phyloP scores from a whole-genome alignment of 2,329 filamentous ascomycete genomes.

The Nigrospora osmanthi region DNA sequence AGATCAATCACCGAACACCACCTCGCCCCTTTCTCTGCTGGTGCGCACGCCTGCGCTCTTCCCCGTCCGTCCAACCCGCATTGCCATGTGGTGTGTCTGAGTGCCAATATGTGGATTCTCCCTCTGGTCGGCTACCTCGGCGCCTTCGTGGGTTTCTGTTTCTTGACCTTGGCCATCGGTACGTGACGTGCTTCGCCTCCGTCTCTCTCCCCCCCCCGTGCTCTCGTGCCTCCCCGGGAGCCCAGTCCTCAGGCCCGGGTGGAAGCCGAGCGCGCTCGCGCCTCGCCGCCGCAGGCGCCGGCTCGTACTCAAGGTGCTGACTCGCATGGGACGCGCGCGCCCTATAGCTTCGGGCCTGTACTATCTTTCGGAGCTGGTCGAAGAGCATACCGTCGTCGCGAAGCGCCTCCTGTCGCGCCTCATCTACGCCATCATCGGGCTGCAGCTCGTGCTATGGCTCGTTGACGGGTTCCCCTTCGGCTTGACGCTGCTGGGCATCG shows the following conservation, averaged over 20 bases:
- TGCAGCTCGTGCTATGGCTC: conserved; percentile 68
- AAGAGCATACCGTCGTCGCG: conserved; percentile 91
- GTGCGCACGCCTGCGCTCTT: too few relatives aligned
- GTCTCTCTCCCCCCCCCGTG: background rate
- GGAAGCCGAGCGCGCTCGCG: background rate
- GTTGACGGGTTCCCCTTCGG: conserved; percentile 80
- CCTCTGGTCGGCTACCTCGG: conserved; percentile 86
- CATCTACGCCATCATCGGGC: conserved; percentile 72
- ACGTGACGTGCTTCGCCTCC: conserved; percentile 15
- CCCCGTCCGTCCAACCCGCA: too few relatives aligned
- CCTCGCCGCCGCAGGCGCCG: too few relatives aligned
- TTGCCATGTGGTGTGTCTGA: too few relatives aligned
- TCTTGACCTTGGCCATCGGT: conserved; percentile 91
- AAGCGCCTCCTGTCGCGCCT: conserved; percentile 79
- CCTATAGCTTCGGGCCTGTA: conserved; percentile 83
- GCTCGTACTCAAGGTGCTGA: too few relatives aligned
- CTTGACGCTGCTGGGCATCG: conserved; percentile 66
- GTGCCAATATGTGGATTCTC: conserved; percentile 79
- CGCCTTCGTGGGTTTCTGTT: conserved; percentile 80
- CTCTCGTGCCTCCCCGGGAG: too few relatives aligned
- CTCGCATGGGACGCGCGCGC: conserved; percentile 9
- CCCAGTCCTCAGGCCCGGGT: too few relatives aligned
- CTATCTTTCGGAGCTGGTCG: conserved; percentile 95
- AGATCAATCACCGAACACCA: too few relatives aligned
- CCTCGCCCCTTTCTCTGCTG: too few relatives aligned